These are phyloP conservation scores for Fusarium pseudocircinatum DNA, from an alignment of 2,329 filamentous ascomycete genomes.

Conservation along the genomic window DNA sequence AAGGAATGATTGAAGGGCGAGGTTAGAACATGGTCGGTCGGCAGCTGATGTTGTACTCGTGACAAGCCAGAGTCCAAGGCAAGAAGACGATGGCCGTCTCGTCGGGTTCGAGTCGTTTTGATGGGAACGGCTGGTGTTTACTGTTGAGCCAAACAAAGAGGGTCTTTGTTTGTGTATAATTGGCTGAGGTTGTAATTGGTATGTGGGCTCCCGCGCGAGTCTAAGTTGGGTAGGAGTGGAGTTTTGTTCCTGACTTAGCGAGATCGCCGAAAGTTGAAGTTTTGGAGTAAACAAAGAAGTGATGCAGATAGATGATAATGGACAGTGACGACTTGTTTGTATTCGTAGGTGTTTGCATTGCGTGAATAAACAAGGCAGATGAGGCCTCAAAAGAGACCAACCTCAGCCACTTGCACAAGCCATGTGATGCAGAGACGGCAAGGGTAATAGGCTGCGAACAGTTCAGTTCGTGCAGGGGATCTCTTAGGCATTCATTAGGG, in stretches of 20 bases:
- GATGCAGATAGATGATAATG: neutral
- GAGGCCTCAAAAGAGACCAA: constrained; percentile 19
- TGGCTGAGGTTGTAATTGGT: constrained; percentile 24
- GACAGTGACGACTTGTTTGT: neutral
- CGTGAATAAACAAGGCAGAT: constrained; percentile 12
- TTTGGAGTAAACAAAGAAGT: constrained; percentile 17
- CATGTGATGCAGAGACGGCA: constrained; percentile 28
- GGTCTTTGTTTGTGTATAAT: constrained; percentile 20
- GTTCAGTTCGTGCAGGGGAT: constrained; percentile 17
- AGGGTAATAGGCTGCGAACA: constrained; percentile 7
- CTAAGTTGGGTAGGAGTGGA: constrained; percentile 29
- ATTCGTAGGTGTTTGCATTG: neutral
- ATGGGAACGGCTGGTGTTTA: constrained; percentile 30
- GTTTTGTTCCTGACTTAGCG: constrained; percentile 35
- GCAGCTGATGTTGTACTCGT: neutral
- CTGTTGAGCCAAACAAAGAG: constrained; percentile 32
- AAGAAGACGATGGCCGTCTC: constrained; percentile 6
- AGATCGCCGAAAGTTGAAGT: constrained; percentile 2
- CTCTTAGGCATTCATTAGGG: constrained; percentile 10
- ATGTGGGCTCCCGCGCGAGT: constrained; percentile 25
- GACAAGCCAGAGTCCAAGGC: neutral
- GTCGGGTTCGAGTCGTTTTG: constrained; percentile 23
- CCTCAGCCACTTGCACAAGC: constrained; percentile 12
- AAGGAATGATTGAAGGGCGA: neutral
- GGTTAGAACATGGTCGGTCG: constrained; percentile 25